Evolutionary conservation across 148 eudicot genomes (phyloP).

Genomic region (Agrostemma githago): DNA sequence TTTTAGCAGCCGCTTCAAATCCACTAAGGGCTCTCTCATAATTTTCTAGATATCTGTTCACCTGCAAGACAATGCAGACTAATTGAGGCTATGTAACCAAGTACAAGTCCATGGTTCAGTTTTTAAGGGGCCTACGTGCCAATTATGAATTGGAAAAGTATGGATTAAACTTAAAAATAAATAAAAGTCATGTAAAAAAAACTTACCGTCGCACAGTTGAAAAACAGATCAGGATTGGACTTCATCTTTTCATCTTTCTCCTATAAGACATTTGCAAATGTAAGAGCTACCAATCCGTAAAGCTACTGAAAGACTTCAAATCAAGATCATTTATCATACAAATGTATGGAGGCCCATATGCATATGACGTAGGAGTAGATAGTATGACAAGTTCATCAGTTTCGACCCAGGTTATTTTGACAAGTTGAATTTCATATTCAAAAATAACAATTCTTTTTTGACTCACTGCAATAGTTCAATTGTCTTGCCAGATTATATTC

Average conservation of each 20-base stretch:
- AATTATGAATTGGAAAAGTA: not conserved
- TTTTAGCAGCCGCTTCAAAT: slow-evolving; percentile 87
- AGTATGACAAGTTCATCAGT: not conserved
- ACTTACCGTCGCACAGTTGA: slow-evolving; percentile 86
- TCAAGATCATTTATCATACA: not conserved
- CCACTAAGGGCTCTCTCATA: slow-evolving; percentile 92
- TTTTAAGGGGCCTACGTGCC: not conserved
- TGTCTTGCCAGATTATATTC: not conserved
- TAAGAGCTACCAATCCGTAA: slow-evolving; percentile 21
- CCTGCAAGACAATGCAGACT: slow-evolving; percentile 36
- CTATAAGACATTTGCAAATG: slow-evolving; percentile 36
- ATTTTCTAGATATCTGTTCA: slow-evolving; percentile 82
- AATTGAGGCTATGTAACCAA: not conserved
- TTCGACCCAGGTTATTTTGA: not conserved
- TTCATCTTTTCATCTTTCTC: slow-evolving; percentile 89
- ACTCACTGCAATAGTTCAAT: too few relatives aligned
- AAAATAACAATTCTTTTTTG: not conserved
- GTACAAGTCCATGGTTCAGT: slow-evolving; percentile 3
- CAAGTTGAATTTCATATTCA: not conserved
- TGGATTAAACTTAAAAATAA: not conserved
- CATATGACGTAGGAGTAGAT: slow-evolving; percentile 3
- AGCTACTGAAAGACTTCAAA: slow-evolving; percentile 3
- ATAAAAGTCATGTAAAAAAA: not conserved
- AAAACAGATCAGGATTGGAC: slow-evolving; percentile 79
- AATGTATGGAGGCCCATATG: not conserved